Base-by-base conservation (phyloP, 2,329 filamentous ascomycete species). In the Knufia fluminis region DNA sequence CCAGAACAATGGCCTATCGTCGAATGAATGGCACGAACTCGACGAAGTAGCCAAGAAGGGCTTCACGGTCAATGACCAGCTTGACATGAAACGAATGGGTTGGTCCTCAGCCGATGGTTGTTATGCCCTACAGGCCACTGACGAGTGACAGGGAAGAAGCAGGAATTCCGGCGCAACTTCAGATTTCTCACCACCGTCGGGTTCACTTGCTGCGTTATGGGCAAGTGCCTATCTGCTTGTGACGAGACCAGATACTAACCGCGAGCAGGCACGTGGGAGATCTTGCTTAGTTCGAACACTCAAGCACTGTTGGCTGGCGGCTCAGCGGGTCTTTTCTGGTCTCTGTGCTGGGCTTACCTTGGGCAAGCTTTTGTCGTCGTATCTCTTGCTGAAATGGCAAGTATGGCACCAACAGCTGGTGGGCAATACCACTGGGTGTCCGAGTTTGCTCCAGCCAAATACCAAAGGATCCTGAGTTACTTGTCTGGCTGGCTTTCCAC, bases 341-440 rank as follows among this genome's bases (percentile, higher is more conserved):
- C 41, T 8, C 8, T 46, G 14, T n/a, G 12, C 40, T 46, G 48
- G 41, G n/a, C 41, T 7, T 46, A 39, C 22, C 4, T 39, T 39
- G 41, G 48, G 24, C 35, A 46, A 24, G 16, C 23, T 32, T 40
- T 40, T 32, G 42, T 50, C 12, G 48, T 46, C 12, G 31, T 38
- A 10, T 46, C 41, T n/a, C 42, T 50, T 17, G 41, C 41, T 4
- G 41, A 40, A 16, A 39, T 50, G 41, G n/a, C 31, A 7, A n/a
- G 20, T 12, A 50, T 46, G 48, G 48, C 48, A 4, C 48, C 48
- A 3, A 50, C 48, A 16, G 41, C 49, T 28, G 43, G 77, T 19
- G 77, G 76, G 1, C 76, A 79, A 53, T 79, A 78, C 52, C 74
- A 78, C 54, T 79, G 75, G 75, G 74, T 78, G 1, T 76, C 70